Base-by-base conservation (phyloP, 2,329 filamentous ascomycete genomes). In the Tolypocladium guangdongense region DNA sequence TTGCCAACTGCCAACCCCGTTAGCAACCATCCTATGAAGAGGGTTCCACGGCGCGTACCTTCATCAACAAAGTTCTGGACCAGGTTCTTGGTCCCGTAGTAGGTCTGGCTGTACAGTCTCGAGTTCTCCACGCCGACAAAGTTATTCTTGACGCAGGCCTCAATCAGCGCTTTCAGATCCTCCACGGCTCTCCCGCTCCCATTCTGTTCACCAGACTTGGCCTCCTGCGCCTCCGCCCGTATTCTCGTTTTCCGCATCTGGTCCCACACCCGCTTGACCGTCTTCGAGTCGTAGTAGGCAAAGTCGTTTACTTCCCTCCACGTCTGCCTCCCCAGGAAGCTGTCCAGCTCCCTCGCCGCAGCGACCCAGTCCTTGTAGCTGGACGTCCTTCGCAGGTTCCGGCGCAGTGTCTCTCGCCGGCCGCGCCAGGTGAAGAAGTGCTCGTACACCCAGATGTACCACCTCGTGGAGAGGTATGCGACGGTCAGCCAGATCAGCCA, bases 111-210 rank as follows among this genome's bases (percentile, higher is more conserved):
- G 68, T 99, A 99, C n/a, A 99, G 73, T 52, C 90, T 81, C 11
- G 92, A 84, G 63, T 96, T 97, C 69, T 99, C 93, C 16, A 96
- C 85, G 0, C 93, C 93, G 20, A 89, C 90, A 70, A 97, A 99
- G 66, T 99, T 97, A 70, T 91, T 95, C 78, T 96, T 99, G 62
- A 96, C 87, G 66, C 91, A 97, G 16, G 88, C 89, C 72, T 96
- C 90, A 22, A 95, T 75, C 55, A 97, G 71, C 1, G 79, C 78
- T 57, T 84, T 86, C 52, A 99, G 76, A 52, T 93, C 89, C 57
- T 92, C 86, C 3, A 90, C 74, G 0, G 84, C 78, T 55, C 78
- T 74, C 50, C 71, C 66, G 10, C 70, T 66, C 55, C 63, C 69
- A 20, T 51, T 39, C 48, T 58, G 50, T 4, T 74, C 66, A 30